phyloP scores from a whole-genome alignment of 2,329 filamentous ascomycete genomes.

The Alternaria hordeiaustralica region DNA sequence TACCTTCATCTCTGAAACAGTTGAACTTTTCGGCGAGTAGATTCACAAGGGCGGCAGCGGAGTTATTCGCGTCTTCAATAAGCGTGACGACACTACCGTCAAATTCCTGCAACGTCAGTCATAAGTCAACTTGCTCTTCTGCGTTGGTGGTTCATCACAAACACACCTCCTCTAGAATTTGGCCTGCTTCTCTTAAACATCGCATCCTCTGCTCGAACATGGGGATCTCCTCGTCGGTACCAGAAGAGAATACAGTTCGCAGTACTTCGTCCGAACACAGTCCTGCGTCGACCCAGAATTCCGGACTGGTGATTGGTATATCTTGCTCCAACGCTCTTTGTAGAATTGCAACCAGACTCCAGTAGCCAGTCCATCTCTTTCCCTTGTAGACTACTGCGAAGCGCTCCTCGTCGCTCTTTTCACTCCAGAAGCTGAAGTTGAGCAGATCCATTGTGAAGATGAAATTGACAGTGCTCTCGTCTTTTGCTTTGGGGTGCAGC shows the following conservation, averaged over 20 bases:
- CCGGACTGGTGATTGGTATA: slow-evolving; percentile 85
- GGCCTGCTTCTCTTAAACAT: slow-evolving; percentile 83
- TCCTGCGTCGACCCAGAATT: slow-evolving; percentile 82
- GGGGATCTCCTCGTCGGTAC: slow-evolving; percentile 85
- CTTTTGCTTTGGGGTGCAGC: slow-evolving; percentile 83
- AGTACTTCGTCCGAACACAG: slow-evolving; percentile 78
- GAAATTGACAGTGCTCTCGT: slow-evolving; percentile 82
- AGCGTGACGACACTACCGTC: slow-evolving; percentile 75
- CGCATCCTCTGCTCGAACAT: slow-evolving; percentile 77
- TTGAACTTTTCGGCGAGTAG: slow-evolving; percentile 80
- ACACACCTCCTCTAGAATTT: slow-evolving; percentile 69
- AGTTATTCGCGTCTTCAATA: slow-evolving; percentile 75
- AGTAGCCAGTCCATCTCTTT: slow-evolving; percentile 90
- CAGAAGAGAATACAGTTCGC: slow-evolving; percentile 81
- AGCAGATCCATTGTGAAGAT: slow-evolving; percentile 97
- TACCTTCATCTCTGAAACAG: slow-evolving; percentile 83
- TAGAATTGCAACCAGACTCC: slow-evolving; percentile 86
- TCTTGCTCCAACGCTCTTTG: slow-evolving; percentile 88
- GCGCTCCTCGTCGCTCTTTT: slow-evolving; percentile 69
- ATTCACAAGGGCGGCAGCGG: slow-evolving; percentile 85
- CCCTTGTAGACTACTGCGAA: slow-evolving; percentile 85
- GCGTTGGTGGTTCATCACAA: background rate
- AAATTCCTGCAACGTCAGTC: slow-evolving; percentile 66
- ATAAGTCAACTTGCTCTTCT: background rate
- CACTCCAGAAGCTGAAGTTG: slow-evolving; percentile 98